Percentiles rank a stretch among this genome's conserved stretches.
phyloP scores from a whole-genome alignment of 495 filamentous ascomycete species.

The Hypoxylon crocopeplum region DNA sequence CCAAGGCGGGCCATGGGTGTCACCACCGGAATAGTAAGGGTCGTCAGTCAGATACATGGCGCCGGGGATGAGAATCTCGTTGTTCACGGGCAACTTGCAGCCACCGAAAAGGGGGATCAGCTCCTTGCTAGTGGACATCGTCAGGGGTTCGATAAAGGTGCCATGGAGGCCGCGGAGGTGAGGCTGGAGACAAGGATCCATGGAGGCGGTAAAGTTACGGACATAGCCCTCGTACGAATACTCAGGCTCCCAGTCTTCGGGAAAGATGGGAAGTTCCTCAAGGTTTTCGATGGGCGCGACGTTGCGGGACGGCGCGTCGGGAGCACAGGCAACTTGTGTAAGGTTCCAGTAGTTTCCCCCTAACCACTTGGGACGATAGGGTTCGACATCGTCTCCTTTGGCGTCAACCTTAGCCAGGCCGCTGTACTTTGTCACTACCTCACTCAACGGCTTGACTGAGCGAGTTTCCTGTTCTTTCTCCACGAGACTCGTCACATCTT shows the following conservation, averaged over 20 bases:
- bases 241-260: constrained; percentile 32
- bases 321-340: constrained; percentile 59
- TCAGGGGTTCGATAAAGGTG: constrained; percentile 71
- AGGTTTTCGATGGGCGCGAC: constrained; percentile 48
- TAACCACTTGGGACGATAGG: constrained; percentile 40
- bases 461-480: constrained; percentile 55
- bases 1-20: constrained; percentile 61
- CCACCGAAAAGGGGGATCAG: constrained; percentile 78
- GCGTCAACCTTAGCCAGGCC: constrained; percentile 43
- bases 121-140: constrained; percentile 58
- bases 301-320: constrained; percentile 60
- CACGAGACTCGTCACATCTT: constrained; percentile 61
- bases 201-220: constrained; percentile 66
- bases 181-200: constrained; percentile 67
- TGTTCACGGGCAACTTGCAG: constrained; percentile 78
- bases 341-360: constrained; percentile 44
- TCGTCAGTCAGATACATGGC: constrained; percentile 77
- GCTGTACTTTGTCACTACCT: constrained; percentile 37
- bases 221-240: constrained; percentile 61
- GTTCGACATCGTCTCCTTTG: constrained; percentile 23
- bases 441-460: constrained; percentile 35
- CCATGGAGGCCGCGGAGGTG: constrained; percentile 68
- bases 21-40: constrained; percentile 63
- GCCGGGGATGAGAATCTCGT: constrained; percentile 80
- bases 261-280: constrained; percentile 44